Percentiles rank a stretch among this genome's conserved stretches.
phyloP scores from a whole-genome alignment of 129 eudicot genomes.

The Glebionis coronaria region DNA sequence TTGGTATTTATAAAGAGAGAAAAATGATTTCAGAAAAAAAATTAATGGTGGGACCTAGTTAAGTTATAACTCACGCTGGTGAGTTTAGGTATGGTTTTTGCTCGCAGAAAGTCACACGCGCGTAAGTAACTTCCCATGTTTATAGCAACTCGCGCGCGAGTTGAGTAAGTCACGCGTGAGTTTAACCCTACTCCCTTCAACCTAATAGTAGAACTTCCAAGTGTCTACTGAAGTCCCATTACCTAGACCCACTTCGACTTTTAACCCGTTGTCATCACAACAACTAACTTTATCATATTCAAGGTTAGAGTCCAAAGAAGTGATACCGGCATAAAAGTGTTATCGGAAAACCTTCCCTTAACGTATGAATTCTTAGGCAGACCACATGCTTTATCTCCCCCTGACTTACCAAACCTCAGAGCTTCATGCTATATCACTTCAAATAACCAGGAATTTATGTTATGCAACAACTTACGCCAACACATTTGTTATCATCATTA shows the following conservation, averaged over 20 bases:
- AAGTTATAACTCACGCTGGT: too few species aligned
- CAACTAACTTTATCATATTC: background rate
- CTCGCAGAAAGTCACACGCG: too few species aligned
- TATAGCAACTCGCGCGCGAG: too few species aligned
- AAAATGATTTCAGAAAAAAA: too few species aligned
- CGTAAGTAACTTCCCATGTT: too few species aligned
- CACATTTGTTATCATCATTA: background rate
- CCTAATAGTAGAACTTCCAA: background rate
- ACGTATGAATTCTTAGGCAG: background rate
- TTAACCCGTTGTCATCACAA: background rate
- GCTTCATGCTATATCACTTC: background rate
- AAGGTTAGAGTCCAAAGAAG: background rate
- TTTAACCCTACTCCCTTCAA: too few species aligned
- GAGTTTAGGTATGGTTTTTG: too few species aligned
- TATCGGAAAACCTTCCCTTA: background rate
- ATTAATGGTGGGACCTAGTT: too few species aligned
- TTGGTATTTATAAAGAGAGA: too few species aligned
- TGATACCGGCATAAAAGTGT: slow-evolving; percentile 1
- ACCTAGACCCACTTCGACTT: background rate
- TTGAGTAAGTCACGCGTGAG: too few species aligned
- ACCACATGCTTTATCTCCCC: background rate
- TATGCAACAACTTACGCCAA: slow-evolving; percentile 17
- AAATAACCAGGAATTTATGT: slow-evolving; percentile 16
- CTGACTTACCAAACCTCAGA: background rate
- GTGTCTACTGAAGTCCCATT: background rate